Percentiles rank a stretch among this genome's conserved stretches.
phyloP scores from a whole-genome alignment of 805 yeast species.

The Saccharomyces mikatae region DNA sequence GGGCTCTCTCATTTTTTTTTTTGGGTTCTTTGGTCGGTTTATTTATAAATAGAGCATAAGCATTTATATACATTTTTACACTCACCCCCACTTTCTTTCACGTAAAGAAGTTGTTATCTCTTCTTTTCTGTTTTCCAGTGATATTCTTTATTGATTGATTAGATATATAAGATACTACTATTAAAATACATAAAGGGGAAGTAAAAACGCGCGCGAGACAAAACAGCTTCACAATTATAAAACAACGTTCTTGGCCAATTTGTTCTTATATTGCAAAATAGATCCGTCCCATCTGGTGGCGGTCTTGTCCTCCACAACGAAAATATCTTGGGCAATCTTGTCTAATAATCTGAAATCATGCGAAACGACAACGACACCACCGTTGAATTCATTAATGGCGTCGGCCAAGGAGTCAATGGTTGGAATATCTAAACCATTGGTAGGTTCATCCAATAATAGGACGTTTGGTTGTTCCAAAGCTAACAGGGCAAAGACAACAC shows the following conservation, averaged over 20 bases:
- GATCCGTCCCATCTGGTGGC: constrained; percentile 95
- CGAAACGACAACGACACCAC: constrained; percentile 97
- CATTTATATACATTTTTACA: neutral
- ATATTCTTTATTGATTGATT: neutral
- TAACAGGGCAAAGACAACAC: constrained; percentile 93
- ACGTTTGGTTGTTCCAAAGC: constrained; percentile 95
- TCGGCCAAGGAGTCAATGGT: constrained; percentile 96
- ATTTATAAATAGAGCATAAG: neutral
- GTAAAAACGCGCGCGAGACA: neutral
- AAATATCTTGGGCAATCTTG: constrained; percentile 95
- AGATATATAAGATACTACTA: neutral
- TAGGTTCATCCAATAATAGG: constrained; percentile 95
- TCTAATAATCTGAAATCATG: constrained; percentile 98
- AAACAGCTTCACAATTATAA: constrained; percentile 33
- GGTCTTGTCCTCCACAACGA: constrained; percentile 89
- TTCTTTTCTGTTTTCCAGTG: neutral
- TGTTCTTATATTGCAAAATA: constrained; percentile 86
- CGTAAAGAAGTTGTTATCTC: neutral
- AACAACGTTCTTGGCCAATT: constrained; percentile 85
- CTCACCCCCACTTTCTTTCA: neutral
- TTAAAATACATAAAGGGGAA: neutral
- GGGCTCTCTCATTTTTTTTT: neutral
- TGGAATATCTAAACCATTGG: constrained; percentile 97
- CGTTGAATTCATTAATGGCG: constrained; percentile 88
- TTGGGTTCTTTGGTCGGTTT: constrained; percentile 1